Conservation (phyloP, 331 rosid species). For the Pyrus hybrid region DNA sequence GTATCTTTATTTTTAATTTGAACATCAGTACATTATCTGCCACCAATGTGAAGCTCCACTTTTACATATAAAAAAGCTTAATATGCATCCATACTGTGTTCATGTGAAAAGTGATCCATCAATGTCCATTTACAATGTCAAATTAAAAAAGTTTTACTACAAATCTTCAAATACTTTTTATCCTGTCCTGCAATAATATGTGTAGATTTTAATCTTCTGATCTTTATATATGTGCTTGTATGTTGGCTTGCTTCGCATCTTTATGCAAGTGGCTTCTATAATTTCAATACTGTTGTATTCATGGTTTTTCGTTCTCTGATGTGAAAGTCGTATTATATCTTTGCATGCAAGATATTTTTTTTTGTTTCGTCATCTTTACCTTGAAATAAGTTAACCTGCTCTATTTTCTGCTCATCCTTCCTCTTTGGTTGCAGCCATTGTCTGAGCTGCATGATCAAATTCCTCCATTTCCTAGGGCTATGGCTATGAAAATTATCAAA, state of each 20-base stretch:
- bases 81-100: neutral
- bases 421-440: conserved; percentile 62
- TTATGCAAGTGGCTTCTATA: neutral
- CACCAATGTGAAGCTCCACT: neutral
- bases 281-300: neutral
- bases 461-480: conserved; percentile 79
- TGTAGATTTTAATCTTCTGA: neutral
- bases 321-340: neutral
- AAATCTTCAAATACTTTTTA: neutral
- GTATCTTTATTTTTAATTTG: neutral
- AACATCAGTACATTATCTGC: neutral
- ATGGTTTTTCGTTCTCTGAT: neutral
- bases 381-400: neutral
- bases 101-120: neutral
- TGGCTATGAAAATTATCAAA: conserved; percentile 82
- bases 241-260: neutral
- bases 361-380: neutral
- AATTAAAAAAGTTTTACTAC: neutral
- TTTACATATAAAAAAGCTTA: no score
- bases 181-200: neutral
- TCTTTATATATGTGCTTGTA: neutral
- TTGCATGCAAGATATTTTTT: neutral
- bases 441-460: conserved; percentile 88
- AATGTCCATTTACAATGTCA: neutral
- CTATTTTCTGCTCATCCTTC: neutral